A percentile compares a stretch with the other conserved stretches of the same genome.
Evolutionary conservation across 352 stramenopile genomes (phyloP).

Genomic region (Phytophthora vignae): DNA sequence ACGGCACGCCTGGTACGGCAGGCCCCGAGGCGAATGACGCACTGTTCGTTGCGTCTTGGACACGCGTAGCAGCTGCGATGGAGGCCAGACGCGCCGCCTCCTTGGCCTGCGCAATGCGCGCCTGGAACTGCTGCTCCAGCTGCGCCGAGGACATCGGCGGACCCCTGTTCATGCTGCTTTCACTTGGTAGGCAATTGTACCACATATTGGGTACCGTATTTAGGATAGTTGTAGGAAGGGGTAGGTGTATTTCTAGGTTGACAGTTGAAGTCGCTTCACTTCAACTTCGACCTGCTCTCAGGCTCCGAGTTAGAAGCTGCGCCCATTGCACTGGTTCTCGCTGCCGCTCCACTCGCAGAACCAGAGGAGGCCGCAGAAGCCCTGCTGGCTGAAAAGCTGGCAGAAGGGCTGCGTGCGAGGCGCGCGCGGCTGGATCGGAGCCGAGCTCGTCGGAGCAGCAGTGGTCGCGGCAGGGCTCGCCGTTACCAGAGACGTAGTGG

Average conservation of each 20-base stretch:
- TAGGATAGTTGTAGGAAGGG: neutral
- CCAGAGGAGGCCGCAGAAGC: conserved; percentile 35
- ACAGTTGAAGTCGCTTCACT: too few relatives aligned
- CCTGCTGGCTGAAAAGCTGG: conserved; percentile 32
- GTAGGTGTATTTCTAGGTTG: too few relatives aligned
- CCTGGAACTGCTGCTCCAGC: conserved; percentile 57
- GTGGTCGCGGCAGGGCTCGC: conserved; percentile 14
- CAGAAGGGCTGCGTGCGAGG: conserved; percentile 35
- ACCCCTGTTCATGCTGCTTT: neutral
- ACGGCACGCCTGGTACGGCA: conserved; percentile 21
- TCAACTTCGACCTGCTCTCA: too few relatives aligned
- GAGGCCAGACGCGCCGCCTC: conserved; percentile 62
- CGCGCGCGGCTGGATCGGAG: conserved; percentile 18
- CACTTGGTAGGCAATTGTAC: too few relatives aligned
- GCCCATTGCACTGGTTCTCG: conserved; percentile 26
- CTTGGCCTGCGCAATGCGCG: conserved; percentile 63
- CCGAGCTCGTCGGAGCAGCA: neutral
- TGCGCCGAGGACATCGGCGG: conserved; percentile 22
- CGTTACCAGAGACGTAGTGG: neutral
- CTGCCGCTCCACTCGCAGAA: conserved; percentile 38
- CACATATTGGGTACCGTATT: too few relatives aligned
- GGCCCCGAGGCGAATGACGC: conserved; percentile 6
- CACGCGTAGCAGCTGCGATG: conserved; percentile 44
- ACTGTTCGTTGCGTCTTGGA: conserved; percentile 1
- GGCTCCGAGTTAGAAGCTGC: conserved; percentile 3